These are phyloP conservation scores for Castanea mollissima DNA, from an alignment of 306 rosid species.

Conservation along the genomic window DNA sequence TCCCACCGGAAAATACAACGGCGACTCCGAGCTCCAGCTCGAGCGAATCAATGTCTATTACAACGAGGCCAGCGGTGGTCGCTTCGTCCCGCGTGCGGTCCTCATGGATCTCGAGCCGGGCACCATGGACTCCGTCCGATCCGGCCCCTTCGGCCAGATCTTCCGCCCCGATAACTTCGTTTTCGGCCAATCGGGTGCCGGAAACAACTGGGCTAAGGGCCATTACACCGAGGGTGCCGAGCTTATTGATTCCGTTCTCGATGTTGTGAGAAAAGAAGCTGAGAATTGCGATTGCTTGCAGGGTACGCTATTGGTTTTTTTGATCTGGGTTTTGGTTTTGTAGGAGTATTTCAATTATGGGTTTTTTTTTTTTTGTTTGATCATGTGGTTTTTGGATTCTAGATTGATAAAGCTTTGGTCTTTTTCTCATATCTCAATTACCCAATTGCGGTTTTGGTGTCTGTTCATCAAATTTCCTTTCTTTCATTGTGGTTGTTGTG, in stretches of 20 bases:
- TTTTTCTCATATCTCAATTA: not conserved
- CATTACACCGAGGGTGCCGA: conserved; percentile 56
- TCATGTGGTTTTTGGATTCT: not conserved
- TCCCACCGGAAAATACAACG: conserved; percentile 35
- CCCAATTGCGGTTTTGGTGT: not conserved
- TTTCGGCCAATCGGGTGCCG: conserved; percentile 55
- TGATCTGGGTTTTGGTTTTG: not conserved
- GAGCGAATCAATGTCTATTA: conserved; percentile 50
- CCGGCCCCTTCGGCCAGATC: conserved; percentile 46
- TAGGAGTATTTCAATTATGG: not conserved
- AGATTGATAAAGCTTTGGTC: not conserved
- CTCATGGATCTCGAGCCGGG: conserved; percentile 63
- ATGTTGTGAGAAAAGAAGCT: conserved; percentile 51
- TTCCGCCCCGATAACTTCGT: conserved; percentile 54
- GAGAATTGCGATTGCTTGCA: conserved; percentile 58
- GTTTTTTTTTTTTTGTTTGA: not conserved
- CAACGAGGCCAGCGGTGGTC: conserved; percentile 51
- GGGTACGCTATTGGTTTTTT: conserved; percentile 14
- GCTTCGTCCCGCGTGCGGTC: conserved; percentile 52
- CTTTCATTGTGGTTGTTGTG: not conserved
- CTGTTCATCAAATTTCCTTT: not conserved
- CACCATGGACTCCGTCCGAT: conserved; percentile 50
- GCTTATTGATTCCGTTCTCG: conserved; percentile 53
- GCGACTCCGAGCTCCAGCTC: conserved; percentile 48
- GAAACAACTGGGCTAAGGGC: conserved; percentile 56